Percentiles rank a stretch among this genome's conserved stretches.
Conservation (phyloP, 441 rosid genomes). For the Pelargonium myrrhifolium region DNA sequence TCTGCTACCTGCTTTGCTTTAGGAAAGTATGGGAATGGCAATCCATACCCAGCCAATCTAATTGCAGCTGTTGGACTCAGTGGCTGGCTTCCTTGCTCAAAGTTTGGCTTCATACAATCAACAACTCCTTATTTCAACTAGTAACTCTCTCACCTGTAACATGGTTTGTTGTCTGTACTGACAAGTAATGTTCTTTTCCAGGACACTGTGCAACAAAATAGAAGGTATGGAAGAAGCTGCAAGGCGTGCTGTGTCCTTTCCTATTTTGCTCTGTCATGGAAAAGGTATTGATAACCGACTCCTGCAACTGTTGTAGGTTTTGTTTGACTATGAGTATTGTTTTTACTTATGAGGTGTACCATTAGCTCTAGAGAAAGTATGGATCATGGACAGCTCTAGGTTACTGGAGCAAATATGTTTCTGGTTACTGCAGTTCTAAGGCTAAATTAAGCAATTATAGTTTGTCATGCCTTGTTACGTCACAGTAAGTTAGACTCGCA, state of each 20-base stretch:
- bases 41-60: conserved; percentile 36
- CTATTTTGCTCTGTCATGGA: conserved; percentile 43
- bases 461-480: no score
- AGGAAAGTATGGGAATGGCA: conserved; percentile 41
- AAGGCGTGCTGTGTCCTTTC: conserved; percentile 42
- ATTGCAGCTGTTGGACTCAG: conserved; percentile 42
- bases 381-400: neutral
- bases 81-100: conserved; percentile 59
- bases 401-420: neutral
- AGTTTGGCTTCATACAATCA: conserved; percentile 21
- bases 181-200: conserved; percentile 12
- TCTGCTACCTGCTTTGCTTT: conserved; percentile 45
- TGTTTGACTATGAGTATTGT: neutral
- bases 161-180: neutral
- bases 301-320: neutral
- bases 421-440: neutral
- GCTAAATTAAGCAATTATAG: neutral
- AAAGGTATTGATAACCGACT: conserved; percentile 22
- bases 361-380: neutral
- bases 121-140: neutral
- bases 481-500: no score
- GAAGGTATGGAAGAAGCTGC: conserved; percentile 40
- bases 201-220: conserved; percentile 39
- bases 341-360: neutral
- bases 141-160: neutral